phyloP scores from a whole-genome alignment of 306 rosid species.

The Begonia masoniana region DNA sequence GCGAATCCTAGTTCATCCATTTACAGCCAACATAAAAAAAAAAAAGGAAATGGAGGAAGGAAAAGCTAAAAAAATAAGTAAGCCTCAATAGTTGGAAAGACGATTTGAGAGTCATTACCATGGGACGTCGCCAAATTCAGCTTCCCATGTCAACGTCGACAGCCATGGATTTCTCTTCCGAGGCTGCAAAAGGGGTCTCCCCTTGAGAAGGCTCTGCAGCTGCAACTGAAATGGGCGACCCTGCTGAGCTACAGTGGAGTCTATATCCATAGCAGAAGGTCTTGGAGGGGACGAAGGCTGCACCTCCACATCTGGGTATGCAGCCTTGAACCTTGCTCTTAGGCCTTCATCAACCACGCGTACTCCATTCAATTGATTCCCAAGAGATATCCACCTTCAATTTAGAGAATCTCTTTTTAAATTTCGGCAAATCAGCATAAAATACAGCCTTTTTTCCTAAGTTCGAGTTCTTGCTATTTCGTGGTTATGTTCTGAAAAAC shows the following conservation, averaged over 20 bases:
- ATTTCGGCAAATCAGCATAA: neutral
- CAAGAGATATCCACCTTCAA: constrained; percentile 92
- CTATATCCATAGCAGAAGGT: constrained; percentile 67
- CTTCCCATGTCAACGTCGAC: constrained; percentile 32
- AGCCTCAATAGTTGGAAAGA: too few species aligned
- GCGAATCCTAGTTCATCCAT: too few species aligned
- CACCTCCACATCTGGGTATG: constrained; percentile 92
- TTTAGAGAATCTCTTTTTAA: constrained; percentile 6
- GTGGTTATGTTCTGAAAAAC: too few species aligned
- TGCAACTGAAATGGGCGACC: constrained; percentile 35
- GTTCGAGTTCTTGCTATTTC: neutral
- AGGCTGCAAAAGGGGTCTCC: constrained; percentile 26
- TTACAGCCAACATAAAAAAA: too few species aligned
- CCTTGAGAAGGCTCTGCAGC: constrained; percentile 35
- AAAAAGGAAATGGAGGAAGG: too few species aligned
- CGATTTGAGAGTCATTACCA: too few species aligned
- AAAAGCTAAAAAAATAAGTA: too few species aligned
- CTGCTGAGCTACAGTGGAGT: constrained; percentile 37
- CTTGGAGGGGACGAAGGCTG: constrained; percentile 88
- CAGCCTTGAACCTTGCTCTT: constrained; percentile 94
- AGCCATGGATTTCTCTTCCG: constrained; percentile 43
- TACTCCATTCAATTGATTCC: constrained; percentile 84
- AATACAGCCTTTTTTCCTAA: constrained; percentile 1
- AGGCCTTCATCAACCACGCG: constrained; percentile 91
- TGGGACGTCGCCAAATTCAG: neutral